A percentile compares a stretch with the other conserved stretches of the same genome.
Conservation (phyloP, 768 basidiomycete genomes). For the Tulasnella sp. region DNA sequence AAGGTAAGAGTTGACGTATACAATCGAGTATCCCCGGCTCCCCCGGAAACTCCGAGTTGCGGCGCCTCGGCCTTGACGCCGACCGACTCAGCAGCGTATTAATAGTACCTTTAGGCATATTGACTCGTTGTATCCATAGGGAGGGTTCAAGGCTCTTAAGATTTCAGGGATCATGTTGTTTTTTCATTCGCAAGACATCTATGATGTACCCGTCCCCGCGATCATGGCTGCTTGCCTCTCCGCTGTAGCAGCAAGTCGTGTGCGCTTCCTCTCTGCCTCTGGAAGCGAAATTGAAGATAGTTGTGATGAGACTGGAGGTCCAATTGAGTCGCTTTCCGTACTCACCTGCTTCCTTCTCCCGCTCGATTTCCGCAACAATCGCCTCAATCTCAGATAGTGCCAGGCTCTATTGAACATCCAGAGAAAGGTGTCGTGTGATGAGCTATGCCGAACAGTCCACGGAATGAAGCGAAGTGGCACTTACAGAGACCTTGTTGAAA, state of each 20-base stretch:
- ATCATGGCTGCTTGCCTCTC: constrained; percentile 83
- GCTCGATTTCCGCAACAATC: constrained; percentile 87
- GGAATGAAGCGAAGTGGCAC: constrained; percentile 21
- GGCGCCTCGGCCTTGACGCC: too few species aligned
- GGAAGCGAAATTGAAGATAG: constrained; percentile 20
- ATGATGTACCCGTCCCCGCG: constrained; percentile 6
- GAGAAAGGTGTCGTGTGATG: neutral
- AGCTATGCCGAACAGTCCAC: too few species aligned
- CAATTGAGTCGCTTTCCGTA: neutral
- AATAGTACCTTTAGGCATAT: too few species aligned
- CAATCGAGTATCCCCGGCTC: neutral
- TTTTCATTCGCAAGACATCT: neutral
- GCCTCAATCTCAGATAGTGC: constrained; percentile 79
- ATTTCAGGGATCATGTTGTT: too few species aligned
- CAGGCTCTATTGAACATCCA: constrained; percentile 49
- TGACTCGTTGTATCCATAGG: too few species aligned
- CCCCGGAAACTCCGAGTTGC: neutral
- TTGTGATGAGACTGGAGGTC: constrained; percentile 22
- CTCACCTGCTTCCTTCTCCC: constrained; percentile 88
- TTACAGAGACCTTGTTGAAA: constrained; percentile 83
- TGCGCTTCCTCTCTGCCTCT: constrained; percentile 94
- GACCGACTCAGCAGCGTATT: too few species aligned
- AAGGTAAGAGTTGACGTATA: neutral
- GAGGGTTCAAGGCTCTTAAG: too few species aligned
- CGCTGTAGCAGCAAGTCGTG: constrained; percentile 80